Percentiles rank a stretch among this genome's conserved stretches.
phyloP scores from a whole-genome alignment of 2,329 filamentous ascomycete species.

The Pseudogymnoascus sp. region DNA sequence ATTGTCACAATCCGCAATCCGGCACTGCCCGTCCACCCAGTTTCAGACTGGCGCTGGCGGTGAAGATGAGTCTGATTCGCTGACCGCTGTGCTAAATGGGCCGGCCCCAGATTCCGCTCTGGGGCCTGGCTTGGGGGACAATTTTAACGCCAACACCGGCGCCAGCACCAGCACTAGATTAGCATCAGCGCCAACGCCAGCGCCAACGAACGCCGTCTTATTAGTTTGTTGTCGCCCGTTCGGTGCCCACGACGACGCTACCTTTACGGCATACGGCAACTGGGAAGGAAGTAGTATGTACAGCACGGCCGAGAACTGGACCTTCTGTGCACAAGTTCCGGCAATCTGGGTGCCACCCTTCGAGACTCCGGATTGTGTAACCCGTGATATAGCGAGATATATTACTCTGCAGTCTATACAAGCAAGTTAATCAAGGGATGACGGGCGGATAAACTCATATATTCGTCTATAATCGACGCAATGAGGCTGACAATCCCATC shows the following conservation, averaged over 20 bases:
- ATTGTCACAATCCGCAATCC: constrained; percentile 4
- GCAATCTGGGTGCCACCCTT: background rate
- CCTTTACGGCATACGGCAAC: background rate
- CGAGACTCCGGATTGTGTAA: background rate
- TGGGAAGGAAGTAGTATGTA: background rate
- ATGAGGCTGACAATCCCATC: background rate
- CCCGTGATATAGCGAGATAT: background rate
- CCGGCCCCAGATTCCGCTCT: constrained; percentile 8
- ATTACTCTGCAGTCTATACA: background rate
- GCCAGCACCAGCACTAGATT: background rate
- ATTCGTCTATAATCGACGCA: background rate
- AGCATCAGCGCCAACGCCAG: background rate
- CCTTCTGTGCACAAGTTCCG: constrained; percentile 1
- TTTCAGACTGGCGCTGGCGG: background rate
- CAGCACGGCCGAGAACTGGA: background rate
- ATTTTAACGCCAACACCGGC: background rate
- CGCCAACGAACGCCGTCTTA: background rate
- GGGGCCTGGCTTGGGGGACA: background rate
- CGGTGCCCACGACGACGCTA: background rate
- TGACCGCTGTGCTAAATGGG: background rate
- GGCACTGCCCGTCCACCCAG: background rate
- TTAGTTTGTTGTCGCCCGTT: background rate
- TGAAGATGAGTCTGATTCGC: background rate
- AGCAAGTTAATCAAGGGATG: background rate
- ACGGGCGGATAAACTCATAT: background rate